Evolutionary conservation across 352 stramenopile species (phyloP).

Genomic region (Globisporangium viniferum): DNA sequence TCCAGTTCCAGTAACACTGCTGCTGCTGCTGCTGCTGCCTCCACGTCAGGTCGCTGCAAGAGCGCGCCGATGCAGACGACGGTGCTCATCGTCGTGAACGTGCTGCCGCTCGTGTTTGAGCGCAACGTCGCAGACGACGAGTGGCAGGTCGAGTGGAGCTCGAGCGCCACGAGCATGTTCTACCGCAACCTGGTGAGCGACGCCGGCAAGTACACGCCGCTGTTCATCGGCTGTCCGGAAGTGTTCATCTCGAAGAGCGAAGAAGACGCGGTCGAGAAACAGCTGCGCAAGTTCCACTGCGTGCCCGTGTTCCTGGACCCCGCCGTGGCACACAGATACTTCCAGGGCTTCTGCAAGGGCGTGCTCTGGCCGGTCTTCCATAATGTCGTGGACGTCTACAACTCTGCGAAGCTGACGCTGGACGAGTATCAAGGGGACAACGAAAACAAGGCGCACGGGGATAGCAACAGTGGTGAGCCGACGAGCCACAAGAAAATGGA

Average conservation of each 20-base stretch:
- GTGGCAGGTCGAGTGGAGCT: constrained; percentile 71
- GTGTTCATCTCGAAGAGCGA: constrained; percentile 63
- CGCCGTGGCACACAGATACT: constrained; percentile 77
- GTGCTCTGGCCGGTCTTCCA: constrained; percentile 98
- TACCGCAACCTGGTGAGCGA: constrained; percentile 68
- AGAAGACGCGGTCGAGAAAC: constrained; percentile 65
- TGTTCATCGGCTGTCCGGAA: constrained; percentile 75
- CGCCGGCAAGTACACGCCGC: constrained; percentile 45
- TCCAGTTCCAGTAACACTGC: not conserved
- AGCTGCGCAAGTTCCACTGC: constrained; percentile 89
- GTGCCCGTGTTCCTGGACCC: constrained; percentile 95
- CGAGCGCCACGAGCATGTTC: constrained; percentile 69
- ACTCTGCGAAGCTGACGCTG: constrained; percentile 62
- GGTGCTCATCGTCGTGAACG: constrained; percentile 78
- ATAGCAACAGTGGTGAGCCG: not conserved
- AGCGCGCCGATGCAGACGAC: constrained; percentile 30
- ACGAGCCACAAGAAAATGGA: constrained; percentile 1
- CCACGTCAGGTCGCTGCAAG: not conserved
- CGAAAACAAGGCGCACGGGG: not conserved
- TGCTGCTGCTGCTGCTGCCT: not conserved
- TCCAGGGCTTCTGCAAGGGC: constrained; percentile 95
- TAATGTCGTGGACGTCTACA: constrained; percentile 97
- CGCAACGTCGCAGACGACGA: constrained; percentile 36
- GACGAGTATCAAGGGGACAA: constrained; percentile 28
- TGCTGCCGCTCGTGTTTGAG: constrained; percentile 72